phyloP scores from a whole-genome alignment of 352 stramenopile species.

The Elongisporangium undulatum region DNA sequence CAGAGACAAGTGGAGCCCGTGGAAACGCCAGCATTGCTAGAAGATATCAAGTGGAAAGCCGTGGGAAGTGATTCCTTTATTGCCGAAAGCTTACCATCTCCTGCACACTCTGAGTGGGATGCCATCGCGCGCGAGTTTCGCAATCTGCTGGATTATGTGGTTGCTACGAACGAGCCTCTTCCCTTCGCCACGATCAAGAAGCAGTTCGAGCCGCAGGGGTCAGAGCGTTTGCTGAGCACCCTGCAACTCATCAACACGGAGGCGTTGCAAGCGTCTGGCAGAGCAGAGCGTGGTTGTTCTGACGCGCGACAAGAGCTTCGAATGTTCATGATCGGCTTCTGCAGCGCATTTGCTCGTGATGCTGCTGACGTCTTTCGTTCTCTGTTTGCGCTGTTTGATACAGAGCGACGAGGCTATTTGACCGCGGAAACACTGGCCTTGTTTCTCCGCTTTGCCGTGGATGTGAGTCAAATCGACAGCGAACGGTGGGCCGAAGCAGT shows the following conservation, averaged over 20 bases:
- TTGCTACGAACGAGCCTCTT: constrained; percentile 5
- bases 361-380: constrained; percentile 27
- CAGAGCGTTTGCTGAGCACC: background rate
- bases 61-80: background rate
- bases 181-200: constrained; percentile 5
- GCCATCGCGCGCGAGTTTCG: constrained; percentile 5
- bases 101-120: background rate
- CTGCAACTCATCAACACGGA: constrained; percentile 3
- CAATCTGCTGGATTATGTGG: constrained; percentile 7
- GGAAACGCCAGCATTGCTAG: background rate
- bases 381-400: constrained; percentile 41
- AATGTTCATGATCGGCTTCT: constrained; percentile 24
- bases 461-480: constrained; percentile 9
- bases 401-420: constrained; percentile 20
- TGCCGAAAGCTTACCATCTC: constrained; percentile 1
- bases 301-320: constrained; percentile 8
- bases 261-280: background rate
- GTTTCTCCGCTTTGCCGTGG: constrained; percentile 14
- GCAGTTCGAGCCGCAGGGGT: constrained; percentile 2
- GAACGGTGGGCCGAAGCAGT: constrained; percentile 9
- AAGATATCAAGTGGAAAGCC: background rate
- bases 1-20: background rate
- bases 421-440: constrained; percentile 11
- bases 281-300: background rate
- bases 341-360: constrained; percentile 19